A percentile compares a stretch with the other conserved stretches of the same genome.
Evolutionary conservation across 2,329 filamentous ascomycete genomes (phyloP).

Genomic region (Lasiodiplodia gonubiensis): DNA sequence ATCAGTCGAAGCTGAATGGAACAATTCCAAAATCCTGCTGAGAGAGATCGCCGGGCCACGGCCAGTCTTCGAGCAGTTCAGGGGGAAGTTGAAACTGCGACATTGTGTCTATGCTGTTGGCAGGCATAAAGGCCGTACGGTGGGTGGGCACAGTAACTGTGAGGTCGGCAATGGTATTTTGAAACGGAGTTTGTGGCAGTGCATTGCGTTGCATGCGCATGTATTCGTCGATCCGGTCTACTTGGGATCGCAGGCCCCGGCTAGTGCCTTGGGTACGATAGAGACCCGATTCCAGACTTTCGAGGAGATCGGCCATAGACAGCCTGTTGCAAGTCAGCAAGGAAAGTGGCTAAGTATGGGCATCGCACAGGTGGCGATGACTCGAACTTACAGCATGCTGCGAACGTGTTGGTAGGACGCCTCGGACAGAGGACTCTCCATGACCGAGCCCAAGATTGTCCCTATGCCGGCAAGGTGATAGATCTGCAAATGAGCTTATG

Average conservation of each 20-base stretch:
- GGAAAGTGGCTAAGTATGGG: background rate
- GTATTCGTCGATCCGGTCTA: constrained; percentile 53
- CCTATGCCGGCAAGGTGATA: constrained; percentile 58
- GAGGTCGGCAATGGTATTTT: constrained; percentile 29
- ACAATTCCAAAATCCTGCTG: constrained; percentile 26
- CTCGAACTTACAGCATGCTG: constrained; percentile 43
- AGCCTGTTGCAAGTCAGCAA: constrained; percentile 4
- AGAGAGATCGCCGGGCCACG: constrained; percentile 39
- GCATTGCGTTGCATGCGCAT: constrained; percentile 38
- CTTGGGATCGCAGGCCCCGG: constrained; percentile 48
- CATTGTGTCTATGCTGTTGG: constrained; percentile 15
- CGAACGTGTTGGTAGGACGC: constrained; percentile 50
- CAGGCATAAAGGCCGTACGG: background rate
- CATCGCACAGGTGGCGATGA: background rate
- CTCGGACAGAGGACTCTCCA: constrained; percentile 53
- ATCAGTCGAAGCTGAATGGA: constrained; percentile 20
- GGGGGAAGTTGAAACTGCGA: constrained; percentile 48
- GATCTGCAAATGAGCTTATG: constrained; percentile 34
- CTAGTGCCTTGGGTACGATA: constrained; percentile 49
- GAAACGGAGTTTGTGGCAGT: constrained; percentile 34
- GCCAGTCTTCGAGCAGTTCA: constrained; percentile 50
- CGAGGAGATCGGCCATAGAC: constrained; percentile 54
- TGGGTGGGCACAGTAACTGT: constrained; percentile 16
- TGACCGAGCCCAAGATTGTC: constrained; percentile 55
- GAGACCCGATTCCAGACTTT: constrained; percentile 51